Base-by-base conservation (phyloP, 495 filamentous ascomycete genomes). In the Podospora australis region DNA sequence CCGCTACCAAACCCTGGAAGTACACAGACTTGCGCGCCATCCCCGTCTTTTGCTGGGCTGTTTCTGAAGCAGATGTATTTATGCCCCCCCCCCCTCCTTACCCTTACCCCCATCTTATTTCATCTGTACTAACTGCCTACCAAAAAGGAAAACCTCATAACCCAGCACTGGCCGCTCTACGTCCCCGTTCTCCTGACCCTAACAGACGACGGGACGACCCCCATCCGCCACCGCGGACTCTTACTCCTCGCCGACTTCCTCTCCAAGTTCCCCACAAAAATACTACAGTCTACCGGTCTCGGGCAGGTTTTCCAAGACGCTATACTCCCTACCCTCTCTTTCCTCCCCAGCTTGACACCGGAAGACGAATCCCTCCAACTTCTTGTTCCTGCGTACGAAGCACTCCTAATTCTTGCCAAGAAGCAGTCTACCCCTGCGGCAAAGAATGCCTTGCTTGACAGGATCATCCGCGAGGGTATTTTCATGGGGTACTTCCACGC, bases 171-270 rank as follows among this genome's bases (percentile, higher is more conserved):
- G 81, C 81, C 79, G 0, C 76, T 94, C n/a, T 77, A 87, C 34
- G 74, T 91, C n/a, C 92, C 92, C 1, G 85, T 87, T 1, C 70
- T 96, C 1, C 75, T 98, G 2, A 79, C 83, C 3, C 70, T 97
- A 2, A 72, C 88, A 43, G 92, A 97, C 62, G 85, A 90, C 59
- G 59, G 71, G 11, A 67, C 73, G 36, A 65, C 76, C 1, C 34
- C 63, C 0, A 68, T 81, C 56, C 84, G 87, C 47, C 58, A 68
- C 1, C 70, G 65, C 6, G 89, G 84, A 10, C 83, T 88, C 28
- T 52, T 58, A 2, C 64, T 90, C 3, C 66, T 92, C 2, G 59
- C 58, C 5, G 48, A 66, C 0, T 78, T 96, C 36, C 76, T 96
- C 19, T 64, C 67, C 6, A 77, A 80, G 11, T 73, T 85, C 29